Conservation (phyloP, 2,329 filamentous ascomycete genomes). For the Pseudodiploospora longispora region DNA sequence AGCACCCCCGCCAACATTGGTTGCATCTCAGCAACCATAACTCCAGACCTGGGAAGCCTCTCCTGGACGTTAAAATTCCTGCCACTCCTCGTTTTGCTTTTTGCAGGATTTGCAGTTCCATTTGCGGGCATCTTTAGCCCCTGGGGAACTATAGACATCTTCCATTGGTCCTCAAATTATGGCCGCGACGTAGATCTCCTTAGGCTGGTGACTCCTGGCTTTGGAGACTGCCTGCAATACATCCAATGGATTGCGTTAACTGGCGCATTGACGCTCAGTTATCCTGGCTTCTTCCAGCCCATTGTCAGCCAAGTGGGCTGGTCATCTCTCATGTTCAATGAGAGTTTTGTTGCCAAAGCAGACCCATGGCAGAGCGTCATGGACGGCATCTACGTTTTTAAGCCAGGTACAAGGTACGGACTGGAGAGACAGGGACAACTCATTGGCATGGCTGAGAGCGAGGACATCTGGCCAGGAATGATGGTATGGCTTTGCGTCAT, state of each 20-base stretch:
- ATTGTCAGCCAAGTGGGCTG: conserved; percentile 80
- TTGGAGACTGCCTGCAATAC: conserved; percentile 94
- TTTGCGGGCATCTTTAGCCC: conserved; percentile 84
- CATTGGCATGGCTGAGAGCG: conserved; percentile 65
- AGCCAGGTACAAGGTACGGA: conserved; percentile 76
- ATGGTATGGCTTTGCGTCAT: conserved; percentile 83
- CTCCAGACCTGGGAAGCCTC: conserved; percentile 69
- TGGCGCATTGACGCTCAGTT: conserved; percentile 77
- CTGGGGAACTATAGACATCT: conserved; percentile 85
- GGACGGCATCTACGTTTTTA: conserved; percentile 81
- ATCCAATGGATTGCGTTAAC: conserved; percentile 88
- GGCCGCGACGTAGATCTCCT: conserved; percentile 88
- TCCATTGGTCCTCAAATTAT: conserved; percentile 97
- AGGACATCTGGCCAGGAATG: conserved; percentile 91
- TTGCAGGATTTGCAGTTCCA: conserved; percentile 75
- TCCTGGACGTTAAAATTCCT: conserved; percentile 65
- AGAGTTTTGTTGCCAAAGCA: conserved; percentile 70
- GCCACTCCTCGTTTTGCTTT: conserved; percentile 67
- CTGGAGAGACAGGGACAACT: conserved; percentile 72
- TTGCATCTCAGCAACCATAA: conserved; percentile 76
- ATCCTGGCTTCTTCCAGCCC: conserved; percentile 92
- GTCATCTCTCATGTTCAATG: conserved; percentile 88
- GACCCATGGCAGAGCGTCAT: conserved; percentile 58
- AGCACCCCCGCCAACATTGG: conserved; percentile 53
- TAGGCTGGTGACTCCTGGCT: conserved; percentile 87